Conservation (phyloP, 2,329 filamentous ascomycete genomes). For the Rhynchosporium agropyri region DNA sequence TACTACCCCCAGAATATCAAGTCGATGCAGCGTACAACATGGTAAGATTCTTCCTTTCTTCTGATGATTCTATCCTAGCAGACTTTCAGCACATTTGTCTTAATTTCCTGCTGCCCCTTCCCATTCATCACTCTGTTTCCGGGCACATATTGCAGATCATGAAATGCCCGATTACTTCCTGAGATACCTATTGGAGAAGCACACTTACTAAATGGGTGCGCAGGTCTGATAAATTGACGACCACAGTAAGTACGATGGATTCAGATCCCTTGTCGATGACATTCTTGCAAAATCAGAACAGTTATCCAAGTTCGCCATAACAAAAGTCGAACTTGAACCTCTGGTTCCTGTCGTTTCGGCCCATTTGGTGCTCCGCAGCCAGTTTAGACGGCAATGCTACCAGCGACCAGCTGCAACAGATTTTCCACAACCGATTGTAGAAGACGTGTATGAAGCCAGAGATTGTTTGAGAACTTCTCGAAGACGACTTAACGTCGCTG, state of each 20-base stretch:
- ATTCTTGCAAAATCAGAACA: conserved; percentile 30
- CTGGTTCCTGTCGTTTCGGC: conserved; percentile 10
- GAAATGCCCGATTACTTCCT: too few species aligned
- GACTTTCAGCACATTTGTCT: neutral
- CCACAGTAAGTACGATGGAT: conserved; percentile 46
- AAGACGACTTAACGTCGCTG: conserved; percentile 29
- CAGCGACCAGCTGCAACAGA: conserved; percentile 2
- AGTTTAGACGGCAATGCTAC: conserved; percentile 21
- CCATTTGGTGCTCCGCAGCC: conserved; percentile 28
- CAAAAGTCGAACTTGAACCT: conserved; percentile 7
- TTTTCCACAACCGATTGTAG: neutral
- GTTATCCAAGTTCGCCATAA: conserved; percentile 26
- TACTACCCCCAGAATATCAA: conserved; percentile 50
- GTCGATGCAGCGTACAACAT: conserved; percentile 49
- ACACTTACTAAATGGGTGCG: neutral
- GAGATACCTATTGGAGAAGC: neutral
- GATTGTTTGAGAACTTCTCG: conserved; percentile 21
- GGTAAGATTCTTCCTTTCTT: conserved; percentile 43
- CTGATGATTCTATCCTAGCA: neutral
- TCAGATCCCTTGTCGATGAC: conserved; percentile 20
- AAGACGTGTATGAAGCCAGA: conserved; percentile 25
- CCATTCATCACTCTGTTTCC: neutral
- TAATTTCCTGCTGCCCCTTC: neutral
- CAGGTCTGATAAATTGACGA: conserved; percentile 39
- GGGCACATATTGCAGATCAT: too few species aligned